Evolutionary conservation across 2,329 filamentous ascomycete species (phyloP).

Genomic region (Epichloe brachyelytri): DNA sequence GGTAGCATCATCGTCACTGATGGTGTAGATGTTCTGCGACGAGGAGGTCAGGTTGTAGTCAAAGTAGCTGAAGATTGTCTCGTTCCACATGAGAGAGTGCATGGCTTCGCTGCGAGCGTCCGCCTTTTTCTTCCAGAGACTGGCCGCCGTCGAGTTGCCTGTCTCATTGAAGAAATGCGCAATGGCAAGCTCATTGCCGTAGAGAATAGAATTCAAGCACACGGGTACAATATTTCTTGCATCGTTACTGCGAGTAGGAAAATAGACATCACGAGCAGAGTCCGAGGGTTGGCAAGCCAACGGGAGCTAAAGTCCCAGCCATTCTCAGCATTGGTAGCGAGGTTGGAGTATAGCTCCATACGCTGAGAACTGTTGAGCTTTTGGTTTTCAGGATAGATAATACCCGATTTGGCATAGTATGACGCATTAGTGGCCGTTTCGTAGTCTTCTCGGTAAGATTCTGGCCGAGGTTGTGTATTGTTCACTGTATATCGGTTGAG

Average conservation of each 20-base stretch:
- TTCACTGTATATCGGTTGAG: conserved; percentile 46
- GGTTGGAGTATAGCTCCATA: conserved; percentile 43
- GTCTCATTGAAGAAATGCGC: conserved; percentile 37
- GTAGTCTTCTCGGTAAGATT: conserved; percentile 55
- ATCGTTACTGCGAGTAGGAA: conserved; percentile 52
- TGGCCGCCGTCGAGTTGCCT: conserved; percentile 37
- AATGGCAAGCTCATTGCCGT: conserved; percentile 50
- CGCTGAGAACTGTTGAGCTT: conserved; percentile 39
- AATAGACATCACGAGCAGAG: conserved; percentile 46
- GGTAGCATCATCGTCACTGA: conserved; percentile 29
- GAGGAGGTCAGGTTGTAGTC: conserved; percentile 54
- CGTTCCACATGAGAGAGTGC: conserved; percentile 51
- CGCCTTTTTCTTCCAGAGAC: conserved; percentile 36
- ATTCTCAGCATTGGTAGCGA: conserved; percentile 52
- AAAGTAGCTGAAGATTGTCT: conserved; percentile 49
- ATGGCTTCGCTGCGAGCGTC: conserved; percentile 46
- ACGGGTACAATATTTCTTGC: conserved; percentile 45
- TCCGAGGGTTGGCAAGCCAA: conserved; percentile 43
- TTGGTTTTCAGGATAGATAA: conserved; percentile 40
- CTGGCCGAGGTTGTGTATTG: conserved; percentile 54
- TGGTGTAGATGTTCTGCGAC: conserved; percentile 41
- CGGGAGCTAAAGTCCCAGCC: conserved; percentile 52
- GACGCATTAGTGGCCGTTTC: conserved; percentile 51
- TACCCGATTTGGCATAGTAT: conserved; percentile 45
- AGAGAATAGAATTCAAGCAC: conserved; percentile 56